Conservation (phyloP, 1,284 basidiomycete genomes). For the Microbotryum lychnidis-dioicae region DNA sequence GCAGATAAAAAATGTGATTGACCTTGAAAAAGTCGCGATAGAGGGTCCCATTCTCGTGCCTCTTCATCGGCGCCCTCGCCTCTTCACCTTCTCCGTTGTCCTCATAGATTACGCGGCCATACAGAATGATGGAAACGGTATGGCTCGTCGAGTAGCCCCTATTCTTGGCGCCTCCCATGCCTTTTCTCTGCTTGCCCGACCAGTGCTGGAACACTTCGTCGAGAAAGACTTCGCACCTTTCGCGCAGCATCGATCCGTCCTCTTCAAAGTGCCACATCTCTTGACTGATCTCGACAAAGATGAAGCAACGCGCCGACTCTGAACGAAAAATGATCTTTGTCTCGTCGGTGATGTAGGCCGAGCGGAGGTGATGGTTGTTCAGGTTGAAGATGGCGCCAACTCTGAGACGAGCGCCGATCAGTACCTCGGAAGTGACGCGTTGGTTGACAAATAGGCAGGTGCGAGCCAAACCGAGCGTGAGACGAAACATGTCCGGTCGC, state of each 20-base stretch:
- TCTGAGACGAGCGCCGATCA: slow-evolving; percentile 67
- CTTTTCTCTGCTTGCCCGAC: slow-evolving; percentile 17
- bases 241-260: slow-evolving; percentile 57
- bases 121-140: slow-evolving; percentile 85
- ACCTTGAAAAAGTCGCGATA: slow-evolving; percentile 79
- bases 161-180: slow-evolving; percentile 15
- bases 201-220: slow-evolving; percentile 36
- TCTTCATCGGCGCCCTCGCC: slow-evolving; percentile 28
- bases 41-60: slow-evolving; percentile 19
- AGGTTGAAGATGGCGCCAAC: slow-evolving; percentile 66
- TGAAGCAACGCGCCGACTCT: slow-evolving; percentile 70
- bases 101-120: slow-evolving; percentile 89
- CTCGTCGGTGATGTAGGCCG: slow-evolving; percentile 68
- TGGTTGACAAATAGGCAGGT: slow-evolving; percentile 51
- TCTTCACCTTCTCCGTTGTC: slow-evolving; percentile 63
- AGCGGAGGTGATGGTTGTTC: slow-evolving; percentile 45
- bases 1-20: background rate
- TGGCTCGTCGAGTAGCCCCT: slow-evolving; percentile 62
- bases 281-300: slow-evolving; percentile 86
- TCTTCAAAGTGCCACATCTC: slow-evolving; percentile 97
- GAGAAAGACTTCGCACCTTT: slow-evolving; percentile 88
- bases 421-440: slow-evolving; percentile 50
- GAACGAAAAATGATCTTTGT: slow-evolving; percentile 88
- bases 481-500: slow-evolving; percentile 85
- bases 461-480: slow-evolving; percentile 58